Conservation (phyloP, 768 basidiomycete genomes). For the Tulasnella sp. region DNA sequence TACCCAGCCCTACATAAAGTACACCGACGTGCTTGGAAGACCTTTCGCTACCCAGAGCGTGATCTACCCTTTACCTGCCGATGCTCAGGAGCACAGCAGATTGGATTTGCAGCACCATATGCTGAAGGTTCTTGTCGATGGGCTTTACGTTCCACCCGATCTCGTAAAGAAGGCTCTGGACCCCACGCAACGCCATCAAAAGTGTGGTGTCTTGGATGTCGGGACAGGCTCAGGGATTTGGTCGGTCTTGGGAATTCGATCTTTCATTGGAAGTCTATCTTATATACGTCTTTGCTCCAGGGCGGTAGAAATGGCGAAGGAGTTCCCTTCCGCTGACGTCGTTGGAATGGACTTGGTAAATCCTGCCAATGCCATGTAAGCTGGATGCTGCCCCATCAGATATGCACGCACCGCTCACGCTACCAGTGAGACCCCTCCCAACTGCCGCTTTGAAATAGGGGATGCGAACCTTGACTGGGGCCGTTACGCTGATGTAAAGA, state of each 20-base stretch:
- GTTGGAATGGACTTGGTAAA: slow-evolving; percentile 15
- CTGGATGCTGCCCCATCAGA: background rate
- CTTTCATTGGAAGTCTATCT: background rate
- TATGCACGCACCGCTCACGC: background rate
- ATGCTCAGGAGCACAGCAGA: slow-evolving; percentile 13
- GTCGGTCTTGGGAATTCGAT: background rate
- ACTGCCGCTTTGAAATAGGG: slow-evolving; percentile 24
- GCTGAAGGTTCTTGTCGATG: background rate
- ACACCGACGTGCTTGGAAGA: background rate
- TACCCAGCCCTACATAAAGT: background rate
- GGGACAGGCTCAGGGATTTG: slow-evolving; percentile 16
- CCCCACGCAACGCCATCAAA: background rate
- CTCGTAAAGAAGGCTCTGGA: slow-evolving; percentile 1
- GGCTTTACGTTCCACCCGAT: slow-evolving; percentile 10
- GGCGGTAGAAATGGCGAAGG: slow-evolving; percentile 20
- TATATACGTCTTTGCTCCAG: background rate
- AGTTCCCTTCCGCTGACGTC: slow-evolving; percentile 14
- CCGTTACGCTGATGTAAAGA: slow-evolving; percentile 15
- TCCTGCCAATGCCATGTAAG: background rate
- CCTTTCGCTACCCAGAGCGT: background rate
- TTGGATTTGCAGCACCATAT: background rate
- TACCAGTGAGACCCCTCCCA: slow-evolving; percentile 5
- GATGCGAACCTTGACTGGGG: slow-evolving; percentile 13
- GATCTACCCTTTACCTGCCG: background rate
- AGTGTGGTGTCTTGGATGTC: background rate